Base-by-base conservation (phyloP, 2,329 filamentous ascomycete species). In the Aspergillus ibericus region DNA sequence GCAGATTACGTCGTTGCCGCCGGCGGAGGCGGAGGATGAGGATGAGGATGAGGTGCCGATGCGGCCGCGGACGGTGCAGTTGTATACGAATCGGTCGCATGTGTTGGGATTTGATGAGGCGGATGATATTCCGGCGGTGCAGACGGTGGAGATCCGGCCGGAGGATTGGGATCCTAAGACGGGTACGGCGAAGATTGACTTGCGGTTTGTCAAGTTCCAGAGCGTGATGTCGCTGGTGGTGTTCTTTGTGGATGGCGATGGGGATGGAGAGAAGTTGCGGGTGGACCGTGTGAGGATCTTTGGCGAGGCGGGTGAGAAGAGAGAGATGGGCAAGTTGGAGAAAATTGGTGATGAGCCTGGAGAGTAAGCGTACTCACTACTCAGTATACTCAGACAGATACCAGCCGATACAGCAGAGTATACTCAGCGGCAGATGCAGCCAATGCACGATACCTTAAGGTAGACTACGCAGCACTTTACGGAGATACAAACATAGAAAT, bases 141-240 rank as follows among this genome's bases (percentile, higher is more conserved):
- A 99, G 77, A 83, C 82, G 53, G 86, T 97, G 59, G 88, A 88
- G 68, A 82, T 99, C 44, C 81, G 83, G 61, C 81, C 87, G 47
- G 82, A 84, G 53, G 91, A 96, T 70, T 99, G 95, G 93, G 90
- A 92, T 74, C 61, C 71, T 51, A 80, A 83, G 46, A 86, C 90
- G 13, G 89, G 87, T 53, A 93, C 91, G 8, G 89, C 86, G 13
- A 90, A 82, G 68, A 78, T 93, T 55, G 78, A 83, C 46, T 79
- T 98, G 68, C 90, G 93, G 13, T 97, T 93, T 71, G 95, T 99
- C 77, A 97, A 97, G 80, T 99, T 98, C 81, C 95, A 98, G 79
- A 96, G 92, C 72, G 90, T 97, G 55, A 89, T 87, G 59, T 95
- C 88, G 61, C 72, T 99, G 68, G 89, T 96, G 16, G 68, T 99